Evolutionary conservation across 2,329 filamentous ascomycete species (phyloP), one percentile per base, ranked within the genome.

Genomic region (Pseudogymnoascus sp.): DNA sequence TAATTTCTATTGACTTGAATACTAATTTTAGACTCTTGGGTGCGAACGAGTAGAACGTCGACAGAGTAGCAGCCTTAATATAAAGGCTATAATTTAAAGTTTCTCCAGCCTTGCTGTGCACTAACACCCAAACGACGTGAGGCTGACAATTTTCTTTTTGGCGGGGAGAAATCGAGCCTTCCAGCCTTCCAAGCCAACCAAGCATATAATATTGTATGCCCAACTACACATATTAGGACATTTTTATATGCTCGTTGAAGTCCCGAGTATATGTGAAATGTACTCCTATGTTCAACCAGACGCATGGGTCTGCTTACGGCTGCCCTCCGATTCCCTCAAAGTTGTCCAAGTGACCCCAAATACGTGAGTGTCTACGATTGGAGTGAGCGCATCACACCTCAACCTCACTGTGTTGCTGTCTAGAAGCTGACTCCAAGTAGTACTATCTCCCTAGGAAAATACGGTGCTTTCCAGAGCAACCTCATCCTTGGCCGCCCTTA

Each of bases 401-500:
- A 42, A 60, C 65, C 60, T 62, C 51, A 31, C 36, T 51, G 54
- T 34, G 45, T 54, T 12, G 39, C 29, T 65, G 66, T 71, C 66
- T 69, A 66, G 64, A 67, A 21, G 66, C 63, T 72, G 65, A 73
- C 70, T 67, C 69, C 70, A 64, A 66, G 40, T 70, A 97, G 93
- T 42, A 90, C 86, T 51, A 89, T 97, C 68, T 91, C 90, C 1
- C 81, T 97, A 36, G 92, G 92, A 63, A 97, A 97, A 83, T 96
- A 95, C 74, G 95, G 95, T 67, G 86, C 86, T 1, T 97, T 99
- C 73, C 88, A 91, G 14, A 86, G 90, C 62, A 97, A 97, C 73
- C 83, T 95, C 34, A 85, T 99, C 54, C 84, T 99, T 67, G 89
- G 91, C n/a, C 87, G 95, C 6, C 95, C 95, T 0, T 96, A 91